Percentiles rank a stretch among this genome's conserved stretches.
phyloP scores from a whole-genome alignment of 257 asterid genomes.

The Capsicum pubescens region DNA sequence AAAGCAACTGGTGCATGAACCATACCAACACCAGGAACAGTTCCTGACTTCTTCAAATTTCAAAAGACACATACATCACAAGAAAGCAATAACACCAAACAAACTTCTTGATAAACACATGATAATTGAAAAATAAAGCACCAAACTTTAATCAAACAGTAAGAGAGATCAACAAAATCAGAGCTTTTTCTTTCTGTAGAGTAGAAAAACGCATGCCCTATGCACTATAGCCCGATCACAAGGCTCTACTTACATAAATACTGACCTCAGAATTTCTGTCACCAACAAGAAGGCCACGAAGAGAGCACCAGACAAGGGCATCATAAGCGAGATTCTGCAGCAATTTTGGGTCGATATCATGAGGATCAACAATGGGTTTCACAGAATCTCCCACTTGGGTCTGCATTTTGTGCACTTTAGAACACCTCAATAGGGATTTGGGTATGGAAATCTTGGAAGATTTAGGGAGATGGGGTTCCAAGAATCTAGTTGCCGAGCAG shows the following conservation, averaged over 20 bases:
- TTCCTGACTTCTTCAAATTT: constrained; percentile 74
- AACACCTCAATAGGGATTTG: constrained; percentile 46
- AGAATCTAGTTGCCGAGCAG: constrained; percentile 25
- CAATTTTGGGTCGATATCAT: constrained; percentile 56
- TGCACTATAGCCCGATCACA: too few relatives aligned
- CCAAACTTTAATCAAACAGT: background rate
- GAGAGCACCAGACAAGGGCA: constrained; percentile 92
- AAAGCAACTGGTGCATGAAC: constrained; percentile 90
- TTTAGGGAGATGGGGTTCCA: constrained; percentile 36
- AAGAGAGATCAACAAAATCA: background rate
- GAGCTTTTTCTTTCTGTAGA: too few relatives aligned
- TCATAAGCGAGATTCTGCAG: constrained; percentile 67
- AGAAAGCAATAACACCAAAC: background rate
- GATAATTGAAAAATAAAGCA: background rate
- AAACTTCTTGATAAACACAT: background rate
- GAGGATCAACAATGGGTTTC: constrained; percentile 66
- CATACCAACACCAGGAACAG: constrained; percentile 79
- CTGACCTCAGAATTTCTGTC: constrained; percentile 76
- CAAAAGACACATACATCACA: constrained; percentile 24
- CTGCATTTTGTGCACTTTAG: constrained; percentile 32
- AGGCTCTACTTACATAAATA: background rate
- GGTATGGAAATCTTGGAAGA: constrained; percentile 43
- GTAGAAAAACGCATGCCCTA: too few relatives aligned
- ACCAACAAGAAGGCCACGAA: constrained; percentile 89
- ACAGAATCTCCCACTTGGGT: constrained; percentile 29